Base-by-base conservation (phyloP, 495 filamentous ascomycete species). In the Penicillium mononematosum region DNA sequence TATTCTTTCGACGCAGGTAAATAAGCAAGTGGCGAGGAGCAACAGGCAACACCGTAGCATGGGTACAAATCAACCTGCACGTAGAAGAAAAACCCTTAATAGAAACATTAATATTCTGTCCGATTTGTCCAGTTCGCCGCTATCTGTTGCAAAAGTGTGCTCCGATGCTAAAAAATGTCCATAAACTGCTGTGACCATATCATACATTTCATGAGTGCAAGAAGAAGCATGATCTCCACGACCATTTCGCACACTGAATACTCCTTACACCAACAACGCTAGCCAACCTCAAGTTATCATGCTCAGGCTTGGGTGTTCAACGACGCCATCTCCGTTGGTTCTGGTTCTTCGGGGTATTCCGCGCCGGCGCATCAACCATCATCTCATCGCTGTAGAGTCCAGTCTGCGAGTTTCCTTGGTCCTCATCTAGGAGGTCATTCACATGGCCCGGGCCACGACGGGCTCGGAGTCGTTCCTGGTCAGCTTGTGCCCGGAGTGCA, bases 311-410 rank as follows among this genome's bases (percentile, higher is more conserved):
- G 10, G 12, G 36, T n/a, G 0, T n/a, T 62, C 53, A 73, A 38
- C 66, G 66, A 20, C 59, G 48, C 41, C 63, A 43, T 50, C 49
- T 62, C 8, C 63, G 58, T 20, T 65, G 61, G 47, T 67, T 64
- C 19, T 63, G 66, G 2, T 58, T 55, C 20, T 39, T 65, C 29
- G 62, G 66, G 10, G 58, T 53, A 24, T 57, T 62, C 32, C 58
- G 66, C 22, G 60, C 45, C 10, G 75, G 73, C 29, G 67, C 60
- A 63, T 79, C 75, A 8, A 73, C 66, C 70, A 75, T 73, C 72
- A 79, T 79, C 51, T 72, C 50, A 49, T 79, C 76, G 58, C 76
- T 75, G 58, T 77, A 75, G 7, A 74, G 66, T 0, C 70, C 66
- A 2, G 64, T 50, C 11, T 41, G 41, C 3, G 58, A 27, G 12